Evolutionary conservation across 1,284 basidiomycete genomes (phyloP), one percentile per base, ranked within the genome.

Genomic region (Puccinia coronata): DNA sequence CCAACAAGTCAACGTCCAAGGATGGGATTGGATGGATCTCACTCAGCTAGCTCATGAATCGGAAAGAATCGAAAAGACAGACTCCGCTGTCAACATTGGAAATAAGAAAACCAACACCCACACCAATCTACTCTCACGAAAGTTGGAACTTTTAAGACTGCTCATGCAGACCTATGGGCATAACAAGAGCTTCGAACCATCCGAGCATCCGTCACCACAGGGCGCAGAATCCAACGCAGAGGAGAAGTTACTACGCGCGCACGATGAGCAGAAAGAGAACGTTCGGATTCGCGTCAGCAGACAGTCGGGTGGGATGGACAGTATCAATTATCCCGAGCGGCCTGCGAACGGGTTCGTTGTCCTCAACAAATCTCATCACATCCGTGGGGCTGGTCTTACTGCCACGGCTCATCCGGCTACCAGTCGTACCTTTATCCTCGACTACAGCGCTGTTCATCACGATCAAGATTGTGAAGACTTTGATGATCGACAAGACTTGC

Each of bases 11-110:
- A 28, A 61, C 14, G 28, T 61, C 25, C 55, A 74, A 39, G 53
- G 55, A 43, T 59, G 72, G 51, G 55, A 74, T 28, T 74, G 72
- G 72, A 39, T 74, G 55, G 57, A 74, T 47, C 34, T 74, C 25
- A 57, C 36, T 18, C 25, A 43, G 57, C 34, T 74, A 18, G 51
- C 55, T 25, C 34, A 28, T 41, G 72, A 74, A 61, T 57, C 72
- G 2, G 53, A 74, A 36, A 49, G 36, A 16, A 23, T 72, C 4
- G 31, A 55, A 31, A 20, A 36, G 25, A n/a, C 20, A n/a, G 43
- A 28, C 14, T 55, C 70, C 18, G 14, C 49, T 14, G 20, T 34
- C 16, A 28, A 34, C 41, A 28, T 41, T 18, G 65, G 47, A 39
- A 39, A 43, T 67, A 6, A 28, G 18, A 51, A 71, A 71, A 18